phyloP scores from a whole-genome alignment of 345 rosid species.

The Viola odorata region DNA sequence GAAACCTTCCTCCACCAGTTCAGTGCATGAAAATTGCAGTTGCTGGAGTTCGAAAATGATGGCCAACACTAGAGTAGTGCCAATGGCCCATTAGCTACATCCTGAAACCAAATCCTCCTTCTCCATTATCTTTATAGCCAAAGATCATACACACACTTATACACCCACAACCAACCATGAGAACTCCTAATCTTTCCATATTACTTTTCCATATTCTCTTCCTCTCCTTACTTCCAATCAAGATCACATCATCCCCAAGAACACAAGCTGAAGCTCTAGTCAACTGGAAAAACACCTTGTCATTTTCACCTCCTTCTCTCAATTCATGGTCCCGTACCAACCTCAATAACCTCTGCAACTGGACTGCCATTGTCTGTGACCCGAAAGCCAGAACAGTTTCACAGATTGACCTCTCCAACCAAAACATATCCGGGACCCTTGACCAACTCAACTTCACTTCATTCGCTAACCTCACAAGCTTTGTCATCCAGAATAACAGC shows the following conservation, averaged over 20 bases:
- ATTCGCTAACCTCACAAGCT: constrained; percentile 38
- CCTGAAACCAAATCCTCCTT: not conserved
- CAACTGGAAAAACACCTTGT: constrained; percentile 44
- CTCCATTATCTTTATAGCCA: too few relatives aligned
- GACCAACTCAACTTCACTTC: constrained; percentile 41
- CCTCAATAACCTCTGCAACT: constrained; percentile 51
- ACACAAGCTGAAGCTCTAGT: constrained; percentile 58
- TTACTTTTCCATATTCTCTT: constrained; percentile 21
- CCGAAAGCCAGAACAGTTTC: constrained; percentile 24
- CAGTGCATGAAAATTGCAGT: too few relatives aligned
- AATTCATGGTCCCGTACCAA: constrained; percentile 52
- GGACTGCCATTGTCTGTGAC: constrained; percentile 47
- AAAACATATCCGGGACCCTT: constrained; percentile 34
- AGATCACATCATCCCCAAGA: constrained; percentile 31
- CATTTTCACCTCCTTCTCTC: constrained; percentile 27
- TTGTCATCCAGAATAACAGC: constrained; percentile 28
- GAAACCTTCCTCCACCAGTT: too few relatives aligned
- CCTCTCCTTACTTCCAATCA: constrained; percentile 26
- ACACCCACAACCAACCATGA: constrained; percentile 16
- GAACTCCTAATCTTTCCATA: constrained; percentile 6
- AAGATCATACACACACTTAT: too few relatives aligned
- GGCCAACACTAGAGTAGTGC: too few relatives aligned
- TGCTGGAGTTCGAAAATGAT: too few relatives aligned
- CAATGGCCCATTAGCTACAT: not conserved
- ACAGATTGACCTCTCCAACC: constrained; percentile 30